Evolutionary conservation across 345 rosid species (phyloP).

Genomic region (Cochlearia excelsa): DNA sequence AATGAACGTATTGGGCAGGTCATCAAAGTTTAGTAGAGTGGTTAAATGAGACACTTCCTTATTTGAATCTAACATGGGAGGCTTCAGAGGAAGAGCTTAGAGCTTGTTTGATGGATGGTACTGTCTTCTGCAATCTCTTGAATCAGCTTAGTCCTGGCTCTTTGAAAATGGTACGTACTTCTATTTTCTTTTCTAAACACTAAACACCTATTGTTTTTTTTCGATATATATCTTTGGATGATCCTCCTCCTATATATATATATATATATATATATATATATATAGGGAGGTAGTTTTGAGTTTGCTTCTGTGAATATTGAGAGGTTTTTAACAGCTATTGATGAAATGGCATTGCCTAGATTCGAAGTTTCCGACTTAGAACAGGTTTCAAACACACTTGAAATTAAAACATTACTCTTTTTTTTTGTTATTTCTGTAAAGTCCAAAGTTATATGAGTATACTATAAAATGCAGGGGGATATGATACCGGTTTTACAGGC

Average conservation of each 20-base stretch:
- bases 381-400: constrained; percentile 75
- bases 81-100: constrained; percentile 65
- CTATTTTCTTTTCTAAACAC: constrained; percentile 1
- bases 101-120: constrained; percentile 61
- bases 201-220: too few relatives aligned
- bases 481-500: constrained; percentile 71
- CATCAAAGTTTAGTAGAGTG: constrained; percentile 56
- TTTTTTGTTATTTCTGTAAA: too few relatives aligned
- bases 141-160: constrained; percentile 57
- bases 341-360: constrained; percentile 61
- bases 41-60: constrained; percentile 59
- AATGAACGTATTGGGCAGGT: too few relatives aligned
- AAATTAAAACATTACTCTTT: too few relatives aligned
- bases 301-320: constrained; percentile 46
- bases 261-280: too few relatives aligned
- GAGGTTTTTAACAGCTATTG: constrained; percentile 58
- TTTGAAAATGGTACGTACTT: constrained; percentile 41
- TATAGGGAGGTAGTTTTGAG: constrained; percentile 47
- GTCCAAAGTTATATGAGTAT: too few relatives aligned
- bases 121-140: constrained; percentile 57
- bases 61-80: constrained; percentile 52
- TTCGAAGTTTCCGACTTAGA: constrained; percentile 67
- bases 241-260: constrained; percentile 22
- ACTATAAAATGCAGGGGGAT: constrained; percentile 50
- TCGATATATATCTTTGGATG: too few relatives aligned